Percentiles rank a stretch among this genome's conserved stretches.
phyloP scores from a whole-genome alignment of 495 filamentous ascomycete genomes.

The Penicillium egyptiacum region DNA sequence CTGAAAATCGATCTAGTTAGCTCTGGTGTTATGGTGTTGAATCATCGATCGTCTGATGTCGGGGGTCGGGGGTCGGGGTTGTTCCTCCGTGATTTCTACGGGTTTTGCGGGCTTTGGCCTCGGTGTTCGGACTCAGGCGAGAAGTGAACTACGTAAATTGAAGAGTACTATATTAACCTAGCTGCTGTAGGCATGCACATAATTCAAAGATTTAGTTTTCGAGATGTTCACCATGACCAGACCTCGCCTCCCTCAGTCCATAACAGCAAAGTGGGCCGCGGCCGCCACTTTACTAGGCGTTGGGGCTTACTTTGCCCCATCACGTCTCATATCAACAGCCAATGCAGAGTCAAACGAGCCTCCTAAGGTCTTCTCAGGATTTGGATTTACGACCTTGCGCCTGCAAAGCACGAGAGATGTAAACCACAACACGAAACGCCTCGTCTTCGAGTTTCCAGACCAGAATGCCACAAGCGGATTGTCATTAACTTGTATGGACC shows the following conservation, averaged over 20 bases:
- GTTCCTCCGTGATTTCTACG: background rate
- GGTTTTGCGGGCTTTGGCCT: constrained; percentile 8
- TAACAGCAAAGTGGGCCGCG: background rate
- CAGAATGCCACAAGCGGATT: constrained; percentile 50
- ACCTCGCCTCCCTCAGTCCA: background rate
- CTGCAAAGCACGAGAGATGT: constrained; percentile 52
- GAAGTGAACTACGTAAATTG: no score
- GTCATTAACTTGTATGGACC: constrained; percentile 49
- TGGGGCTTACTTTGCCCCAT: constrained; percentile 25
- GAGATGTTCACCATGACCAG: constrained; percentile 5
- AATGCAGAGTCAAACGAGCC: constrained; percentile 28
- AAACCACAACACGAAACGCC: constrained; percentile 65
- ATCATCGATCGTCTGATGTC: background rate
- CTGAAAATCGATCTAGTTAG: no score
- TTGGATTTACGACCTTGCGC: constrained; percentile 29
- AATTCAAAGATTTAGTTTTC: background rate
- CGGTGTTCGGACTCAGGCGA: background rate
- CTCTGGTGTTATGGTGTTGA: no score
- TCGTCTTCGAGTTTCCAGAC: constrained; percentile 62
- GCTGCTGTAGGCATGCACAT: background rate
- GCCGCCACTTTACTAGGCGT: constrained; percentile 10
- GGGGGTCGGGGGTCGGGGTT: background rate
- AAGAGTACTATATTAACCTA: background rate
- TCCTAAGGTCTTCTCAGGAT: constrained; percentile 23
- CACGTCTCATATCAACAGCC: constrained; percentile 14